Base-by-base conservation (phyloP, 1,284 basidiomycete genomes). In the Albatrellus sp. region DNA sequence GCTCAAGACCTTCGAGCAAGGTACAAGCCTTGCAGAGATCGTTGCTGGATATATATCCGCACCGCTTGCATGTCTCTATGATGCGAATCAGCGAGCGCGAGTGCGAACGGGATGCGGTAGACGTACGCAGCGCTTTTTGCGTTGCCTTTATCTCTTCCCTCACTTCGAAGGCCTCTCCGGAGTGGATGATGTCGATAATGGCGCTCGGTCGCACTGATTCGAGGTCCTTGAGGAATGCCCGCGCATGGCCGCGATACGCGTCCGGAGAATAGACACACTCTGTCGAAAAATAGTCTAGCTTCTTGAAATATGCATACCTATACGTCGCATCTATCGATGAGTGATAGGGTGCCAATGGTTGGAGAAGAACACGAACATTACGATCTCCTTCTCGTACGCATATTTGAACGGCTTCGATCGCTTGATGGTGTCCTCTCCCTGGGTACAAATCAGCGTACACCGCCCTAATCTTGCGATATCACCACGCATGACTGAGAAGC, bases 251-350 rank as follows among this genome's bases (percentile, higher is more conserved):
- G 14, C 94, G 83, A 60, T 99, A 99, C 2, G 94, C 96, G 54
- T 93, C 90, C 3, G 96, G 96, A 2, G 92, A 96, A 63, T 99
- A 98, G 56, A 98, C 98, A 61, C 94, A 99, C 60, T 99, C 94
- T 4, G 96, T 99, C 1, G 92, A 97, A 64, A 98, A 98, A 64
- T 99, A 99, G 57, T 97, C 93, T 31, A 99, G 73, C 64, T 90
- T 91, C 65, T 96, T 97, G 69, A 97, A 97, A 66, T 97, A 97
- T 9, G 93, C 93, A 60, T 97, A 96, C 86, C 89, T 92, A 14
- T 31, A 10, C 13, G 34, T n/a, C 5, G 34, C 34, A 35, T 13
- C 34, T 9, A 9, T 3, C 3, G 34, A 35, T 48, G 35, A 42
- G 31, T 45, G 28, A 46, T 19, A 41, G 12, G 30, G 29, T 3